Percentiles rank a stretch among this genome's conserved stretches.
Conservation (phyloP, 208 protist species). For the Leishmania lainsoni region DNA sequence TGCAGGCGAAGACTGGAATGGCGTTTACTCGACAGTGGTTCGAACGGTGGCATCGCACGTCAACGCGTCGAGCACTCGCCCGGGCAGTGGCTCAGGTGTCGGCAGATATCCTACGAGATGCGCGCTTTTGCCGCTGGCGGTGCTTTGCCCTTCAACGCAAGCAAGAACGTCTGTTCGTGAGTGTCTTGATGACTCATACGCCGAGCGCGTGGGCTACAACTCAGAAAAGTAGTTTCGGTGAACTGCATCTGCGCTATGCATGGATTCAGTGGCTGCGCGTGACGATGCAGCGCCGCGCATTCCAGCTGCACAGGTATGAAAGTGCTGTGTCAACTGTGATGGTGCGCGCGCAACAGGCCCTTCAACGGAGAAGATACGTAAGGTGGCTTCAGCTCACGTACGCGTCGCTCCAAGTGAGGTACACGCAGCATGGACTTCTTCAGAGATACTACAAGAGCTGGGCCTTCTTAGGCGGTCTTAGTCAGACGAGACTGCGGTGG, state of each 20-base stretch:
- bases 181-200: conserved; percentile 6
- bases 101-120: background rate
- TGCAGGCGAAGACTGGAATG: background rate
- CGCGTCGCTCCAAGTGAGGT: conserved; percentile 7
- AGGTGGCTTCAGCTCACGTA: conserved; percentile 24
- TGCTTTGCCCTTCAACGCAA: background rate
- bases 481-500: background rate
- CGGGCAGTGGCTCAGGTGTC: background rate
- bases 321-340: background rate
- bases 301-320: conserved; percentile 19
- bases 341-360: background rate
- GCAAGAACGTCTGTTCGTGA: background rate
- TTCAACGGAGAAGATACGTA: conserved; percentile 1
- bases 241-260: conserved; percentile 7
- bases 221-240: background rate
- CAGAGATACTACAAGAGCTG: conserved; percentile 8
- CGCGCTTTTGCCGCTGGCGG: conserved; percentile 4
- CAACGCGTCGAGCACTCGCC: background rate
- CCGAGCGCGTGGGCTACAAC: conserved; percentile 4
- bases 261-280: conserved; percentile 44
- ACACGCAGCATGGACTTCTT: background rate
- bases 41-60: conserved; percentile 9
- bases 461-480: background rate
- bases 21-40: background rate
- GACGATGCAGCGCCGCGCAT: conserved; percentile 18